Percentiles rank a stretch among this genome's conserved stretches.
Conservation (phyloP, 768 basidiomycete species). For the Exsudoporus frostii region DNA sequence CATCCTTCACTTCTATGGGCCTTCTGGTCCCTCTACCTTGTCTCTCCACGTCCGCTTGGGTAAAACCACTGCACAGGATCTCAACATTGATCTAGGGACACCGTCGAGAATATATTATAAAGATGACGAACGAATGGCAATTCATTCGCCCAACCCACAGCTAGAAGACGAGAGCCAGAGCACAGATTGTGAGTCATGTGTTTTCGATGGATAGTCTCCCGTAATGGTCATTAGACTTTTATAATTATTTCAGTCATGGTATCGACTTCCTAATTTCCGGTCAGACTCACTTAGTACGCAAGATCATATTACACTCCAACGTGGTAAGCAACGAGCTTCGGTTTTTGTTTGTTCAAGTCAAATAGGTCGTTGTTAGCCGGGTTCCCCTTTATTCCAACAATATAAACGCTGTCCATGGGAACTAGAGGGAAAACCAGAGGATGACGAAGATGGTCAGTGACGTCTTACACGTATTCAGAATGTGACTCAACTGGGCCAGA, state of each 20-base stretch:
- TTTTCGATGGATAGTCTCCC: background rate
- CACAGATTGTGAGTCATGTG: constrained; percentile 44
- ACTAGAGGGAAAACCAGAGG: constrained; percentile 74
- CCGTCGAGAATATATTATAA: constrained; percentile 79
- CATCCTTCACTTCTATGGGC: constrained; percentile 63
- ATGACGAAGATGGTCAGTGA: constrained; percentile 72
- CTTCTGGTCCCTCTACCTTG: constrained; percentile 33
- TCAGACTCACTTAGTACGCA: constrained; percentile 67
- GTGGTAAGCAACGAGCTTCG: constrained; percentile 50
- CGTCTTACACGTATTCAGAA: background rate
- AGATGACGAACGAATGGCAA: constrained; percentile 85
- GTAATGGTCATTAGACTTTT: constrained; percentile 60
- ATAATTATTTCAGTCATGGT: constrained; percentile 91
- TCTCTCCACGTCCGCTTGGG: constrained; percentile 64
- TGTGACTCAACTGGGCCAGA: constrained; percentile 39
- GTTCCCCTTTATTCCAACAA: constrained; percentile 83
- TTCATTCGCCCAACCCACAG: constrained; percentile 54
- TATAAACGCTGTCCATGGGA: constrained; percentile 94
- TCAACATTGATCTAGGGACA: constrained; percentile 74
- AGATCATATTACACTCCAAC: constrained; percentile 87
- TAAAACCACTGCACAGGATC: constrained; percentile 78
- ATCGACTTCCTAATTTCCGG: constrained; percentile 83
- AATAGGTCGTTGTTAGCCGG: constrained; percentile 51
- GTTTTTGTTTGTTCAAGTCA: background rate
- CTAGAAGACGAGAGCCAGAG: constrained; percentile 47